These are phyloP conservation scores for Zymoseptoria brevis DNA, from an alignment of 2,329 filamentous ascomycete species.

Conservation along the genomic window DNA sequence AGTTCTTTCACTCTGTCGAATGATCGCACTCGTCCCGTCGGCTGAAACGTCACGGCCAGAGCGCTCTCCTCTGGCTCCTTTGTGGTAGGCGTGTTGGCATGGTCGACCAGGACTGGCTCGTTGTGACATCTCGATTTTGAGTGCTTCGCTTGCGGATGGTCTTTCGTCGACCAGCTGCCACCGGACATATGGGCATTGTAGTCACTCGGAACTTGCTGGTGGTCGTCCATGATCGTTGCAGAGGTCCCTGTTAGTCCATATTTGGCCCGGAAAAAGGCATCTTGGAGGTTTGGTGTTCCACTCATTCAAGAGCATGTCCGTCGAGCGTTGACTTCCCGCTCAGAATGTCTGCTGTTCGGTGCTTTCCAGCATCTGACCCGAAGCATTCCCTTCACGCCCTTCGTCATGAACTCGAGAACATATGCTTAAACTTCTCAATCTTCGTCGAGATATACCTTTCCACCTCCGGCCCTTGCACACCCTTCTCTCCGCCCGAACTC, in stretches of 20 bases:
- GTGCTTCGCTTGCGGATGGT: no score
- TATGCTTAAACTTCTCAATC: constrained; percentile 49
- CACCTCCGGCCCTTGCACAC: constrained; percentile 79
- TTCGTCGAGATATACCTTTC: constrained; percentile 93
- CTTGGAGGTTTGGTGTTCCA: background rate
- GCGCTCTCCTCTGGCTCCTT: no score
- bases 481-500: constrained; percentile 68
- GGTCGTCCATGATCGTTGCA: no score
- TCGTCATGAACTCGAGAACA: constrained; percentile 29
- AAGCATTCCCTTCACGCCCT: background rate
- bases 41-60: no score
- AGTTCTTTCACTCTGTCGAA: background rate
- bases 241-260: no score
- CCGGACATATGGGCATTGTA: no score
- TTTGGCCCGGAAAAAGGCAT: background rate
- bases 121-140: no score
- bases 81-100: no score
- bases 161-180: no score
- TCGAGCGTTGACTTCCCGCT: background rate
- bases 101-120: no score
- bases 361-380: background rate
- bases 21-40: no score
- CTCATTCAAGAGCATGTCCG: background rate
- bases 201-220: no score
- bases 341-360: background rate